phyloP scores from a whole-genome alignment of 192 early-diverging fungal species.

The Gonapodya prolifera region DNA sequence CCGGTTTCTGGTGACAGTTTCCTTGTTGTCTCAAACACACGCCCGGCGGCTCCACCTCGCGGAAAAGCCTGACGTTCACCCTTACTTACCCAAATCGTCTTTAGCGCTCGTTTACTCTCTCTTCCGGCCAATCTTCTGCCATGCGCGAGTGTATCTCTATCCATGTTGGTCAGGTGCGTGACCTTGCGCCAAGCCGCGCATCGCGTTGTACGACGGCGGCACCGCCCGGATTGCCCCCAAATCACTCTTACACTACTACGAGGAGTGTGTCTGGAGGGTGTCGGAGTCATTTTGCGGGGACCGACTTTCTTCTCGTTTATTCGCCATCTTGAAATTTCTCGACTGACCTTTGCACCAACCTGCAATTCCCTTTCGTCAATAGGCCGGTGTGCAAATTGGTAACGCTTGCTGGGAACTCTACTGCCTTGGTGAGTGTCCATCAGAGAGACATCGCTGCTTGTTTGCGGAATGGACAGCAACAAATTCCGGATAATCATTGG shows the following conservation, averaged over 20 bases:
- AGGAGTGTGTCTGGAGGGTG: not conserved
- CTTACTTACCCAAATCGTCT: not conserved
- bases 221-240: not conserved
- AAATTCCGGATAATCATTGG: too few relatives aligned
- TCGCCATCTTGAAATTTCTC: not conserved
- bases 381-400: conserved; percentile 99
- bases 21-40: not conserved
- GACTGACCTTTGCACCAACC: not conserved
- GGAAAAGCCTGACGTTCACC: not conserved
- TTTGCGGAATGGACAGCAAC: too few relatives aligned
- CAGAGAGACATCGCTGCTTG: not conserved
- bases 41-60: not conserved
- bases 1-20: too few relatives aligned
- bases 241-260: not conserved
- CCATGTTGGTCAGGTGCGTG: conserved; percentile 41
- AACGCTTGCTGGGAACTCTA: conserved; percentile 99
- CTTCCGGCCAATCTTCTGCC: not conserved
- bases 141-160: conserved; percentile 75
- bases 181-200: not conserved
- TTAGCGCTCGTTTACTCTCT: not conserved
- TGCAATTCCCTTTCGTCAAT: conserved; percentile 6
- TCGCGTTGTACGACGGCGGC: not conserved
- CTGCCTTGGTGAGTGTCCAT: conserved; percentile 43
- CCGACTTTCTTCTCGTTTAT: not conserved
- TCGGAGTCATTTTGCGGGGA: not conserved